Conservation (phyloP, 2,329 filamentous ascomycete species). For the Fusarium luffae region DNA sequence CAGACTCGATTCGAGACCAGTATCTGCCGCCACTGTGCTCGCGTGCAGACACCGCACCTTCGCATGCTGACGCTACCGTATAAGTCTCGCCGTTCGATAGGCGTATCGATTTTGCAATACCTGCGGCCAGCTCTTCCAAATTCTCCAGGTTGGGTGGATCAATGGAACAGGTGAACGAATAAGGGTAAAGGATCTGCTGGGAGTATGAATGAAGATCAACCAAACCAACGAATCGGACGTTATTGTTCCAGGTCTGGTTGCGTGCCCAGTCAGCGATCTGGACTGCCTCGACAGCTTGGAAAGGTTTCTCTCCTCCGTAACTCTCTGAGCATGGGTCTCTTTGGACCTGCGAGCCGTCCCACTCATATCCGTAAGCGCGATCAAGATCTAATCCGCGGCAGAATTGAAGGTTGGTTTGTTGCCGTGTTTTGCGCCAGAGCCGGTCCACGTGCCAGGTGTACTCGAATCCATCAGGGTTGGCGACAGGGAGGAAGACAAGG, state of each 20-base stretch:
- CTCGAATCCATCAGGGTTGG: slow-evolving; percentile 94
- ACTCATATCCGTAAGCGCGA: slow-evolving; percentile 85
- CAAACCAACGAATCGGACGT: slow-evolving; percentile 82
- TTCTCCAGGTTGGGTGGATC: slow-evolving; percentile 90
- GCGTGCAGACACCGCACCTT: slow-evolving; percentile 70
- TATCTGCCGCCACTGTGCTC: slow-evolving; percentile 38
- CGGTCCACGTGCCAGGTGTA: slow-evolving; percentile 94
- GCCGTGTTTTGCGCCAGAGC: slow-evolving; percentile 94
- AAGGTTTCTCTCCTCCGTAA: slow-evolving; percentile 84
- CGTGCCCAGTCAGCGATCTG: slow-evolving; percentile 83
- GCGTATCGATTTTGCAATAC: slow-evolving; percentile 88
- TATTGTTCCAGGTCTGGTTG: slow-evolving; percentile 79
- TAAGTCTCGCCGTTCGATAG: slow-evolving; percentile 81
- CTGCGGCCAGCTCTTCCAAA: slow-evolving; percentile 87
- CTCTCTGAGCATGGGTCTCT: slow-evolving; percentile 90
- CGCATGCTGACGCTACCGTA: slow-evolving; percentile 84
- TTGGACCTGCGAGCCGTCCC: slow-evolving; percentile 74
- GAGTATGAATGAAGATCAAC: slow-evolving; percentile 95
- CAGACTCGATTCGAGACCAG: slow-evolving; percentile 70
- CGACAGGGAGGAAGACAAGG: slow-evolving; percentile 85
- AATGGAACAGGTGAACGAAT: slow-evolving; percentile 82
- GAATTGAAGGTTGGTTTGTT: slow-evolving; percentile 82
- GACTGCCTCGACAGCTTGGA: slow-evolving; percentile 83
- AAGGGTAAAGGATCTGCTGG: slow-evolving; percentile 93
- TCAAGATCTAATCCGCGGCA: slow-evolving; percentile 92